Evolutionary conservation across 441 rosid genomes (phyloP), one percentile per base, ranked within the genome.

Genomic region (Biscutella laevigata): DNA sequence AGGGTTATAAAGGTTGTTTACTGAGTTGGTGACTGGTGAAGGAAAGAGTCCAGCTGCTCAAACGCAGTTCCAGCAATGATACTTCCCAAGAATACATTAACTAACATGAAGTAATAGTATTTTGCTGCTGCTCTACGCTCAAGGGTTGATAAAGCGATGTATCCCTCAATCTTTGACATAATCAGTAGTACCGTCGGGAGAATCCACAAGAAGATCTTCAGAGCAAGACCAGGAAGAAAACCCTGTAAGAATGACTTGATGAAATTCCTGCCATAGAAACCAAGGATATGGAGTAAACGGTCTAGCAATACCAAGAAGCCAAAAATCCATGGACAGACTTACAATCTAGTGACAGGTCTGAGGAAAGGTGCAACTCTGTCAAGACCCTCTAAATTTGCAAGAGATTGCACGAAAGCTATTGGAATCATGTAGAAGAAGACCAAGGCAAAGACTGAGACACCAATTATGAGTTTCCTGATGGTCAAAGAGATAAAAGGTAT

Each of bases 341-440:
- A 91, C 98, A 87, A 54, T 72, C 80, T 86, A 49, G 74, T 85
- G 34, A 87, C 81, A 11, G 98, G 92, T 73, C 86, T 80, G 48
- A 91, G 83, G 83, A 91, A 81, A 55, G 95, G 96, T 64, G 94
- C 96, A 57, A 85, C 98, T 70, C 59, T 77, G 44, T 83, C 88
- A 15, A 91, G 89, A 52, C 98, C 98, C 53, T 91, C 84, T 66
- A 91, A 67, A 65, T 85, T 91, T 59, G 98, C 98, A 68, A 91
- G 96, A 47, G 98, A 84, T 65, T 91, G 98, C 68, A 91, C 98
- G 10, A 91, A 91, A 65, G 98, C 96, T 8, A 91, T 87, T 32
- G 98, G 98, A 66, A 91, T 85, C 98, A 91, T 84, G 79, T 91
- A 91, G 73, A 85, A 91, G 74, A 91, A 91, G 59, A 87, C 88